Base-by-base conservation (phyloP, 2,329 filamentous ascomycete species). In the Fusarium chlamydosporum region DNA sequence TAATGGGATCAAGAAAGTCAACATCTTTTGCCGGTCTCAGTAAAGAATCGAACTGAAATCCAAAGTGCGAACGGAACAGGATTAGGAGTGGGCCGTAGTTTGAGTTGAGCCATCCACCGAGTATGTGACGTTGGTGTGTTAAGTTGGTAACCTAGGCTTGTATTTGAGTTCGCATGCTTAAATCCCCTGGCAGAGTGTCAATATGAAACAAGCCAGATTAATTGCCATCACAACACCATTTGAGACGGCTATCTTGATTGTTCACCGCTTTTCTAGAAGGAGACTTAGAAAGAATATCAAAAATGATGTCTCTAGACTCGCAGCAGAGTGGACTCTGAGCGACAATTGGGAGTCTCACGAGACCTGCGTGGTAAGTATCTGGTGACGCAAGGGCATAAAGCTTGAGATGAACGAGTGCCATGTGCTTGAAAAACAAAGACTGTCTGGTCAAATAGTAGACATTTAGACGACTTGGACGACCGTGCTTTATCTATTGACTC, bases 1-100 rank as follows among this genome's bases (percentile, higher is more conserved):
- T 72, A 68, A 72, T 67, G 70, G 59, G 60, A 74, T 67, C 65
- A 72, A 72, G 71, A 64, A 74, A 67, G 56, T 56, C 56, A 67
- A 56, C 59, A 41, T 46, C 52, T 71, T 72, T 23, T 65, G 64
- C 60, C 58, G 63, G 65, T 53, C 65, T 72, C 42, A 40, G 37
- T 26, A 42, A 42, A 54, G 34, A 41, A 56, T 56, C 45, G 43
- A 50, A 48, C n/a, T 29, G 56, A 38, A 38, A 57, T 54, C 43
- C 51, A 58, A 58, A 48, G 23, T 65, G 50, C 16, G 51, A 58
- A 48, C 48, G 51, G 55, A 72, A 64, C 41, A 45, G 54, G 40
- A 68, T 50, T 37, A 34, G 23, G 42, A 54, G 37, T 47, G 34
- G 38, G 41, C 50, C 41, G 45, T 18, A 34, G 35, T 61, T 33